Evolutionary conservation across 148 eudicot genomes (phyloP).

Genomic region (Silene conica): DNA sequence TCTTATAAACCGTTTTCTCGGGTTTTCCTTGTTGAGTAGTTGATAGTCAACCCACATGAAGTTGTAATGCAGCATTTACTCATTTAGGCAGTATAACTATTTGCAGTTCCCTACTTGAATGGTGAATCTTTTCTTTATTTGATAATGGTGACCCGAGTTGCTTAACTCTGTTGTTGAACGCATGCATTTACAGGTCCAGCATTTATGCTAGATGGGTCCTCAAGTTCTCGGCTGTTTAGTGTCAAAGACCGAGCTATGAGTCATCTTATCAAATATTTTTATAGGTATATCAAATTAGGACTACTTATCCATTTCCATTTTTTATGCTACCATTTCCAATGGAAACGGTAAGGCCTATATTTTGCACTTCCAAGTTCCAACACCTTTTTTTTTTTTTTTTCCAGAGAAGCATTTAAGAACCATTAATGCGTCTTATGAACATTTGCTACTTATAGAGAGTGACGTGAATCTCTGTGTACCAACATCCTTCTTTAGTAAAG

Average conservation of each 20-base stretch:
- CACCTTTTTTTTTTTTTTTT: background rate
- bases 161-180: background rate
- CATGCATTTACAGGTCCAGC: background rate
- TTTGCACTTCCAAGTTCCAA: background rate
- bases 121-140: background rate
- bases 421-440: background rate
- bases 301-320: background rate
- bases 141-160: constrained; percentile 13
- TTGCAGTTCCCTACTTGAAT: background rate
- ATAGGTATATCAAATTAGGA: no score
- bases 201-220: background rate
- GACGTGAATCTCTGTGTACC: background rate
- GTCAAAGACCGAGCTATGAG: background rate
- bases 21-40: background rate
- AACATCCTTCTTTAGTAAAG: no score
- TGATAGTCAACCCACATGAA: constrained; percentile 1
- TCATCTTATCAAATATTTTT: background rate
- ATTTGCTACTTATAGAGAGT: background rate
- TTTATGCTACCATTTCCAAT: no score
- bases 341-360: background rate
- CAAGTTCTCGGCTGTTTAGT: background rate
- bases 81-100: background rate
- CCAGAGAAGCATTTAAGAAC: background rate
- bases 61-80: background rate
- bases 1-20: constrained; percentile 4